Evolutionary conservation across 495 filamentous ascomycete species (phyloP), one percentile per base, ranked within the genome.

Genomic region (Melanomma pulvis-pyrius): DNA sequence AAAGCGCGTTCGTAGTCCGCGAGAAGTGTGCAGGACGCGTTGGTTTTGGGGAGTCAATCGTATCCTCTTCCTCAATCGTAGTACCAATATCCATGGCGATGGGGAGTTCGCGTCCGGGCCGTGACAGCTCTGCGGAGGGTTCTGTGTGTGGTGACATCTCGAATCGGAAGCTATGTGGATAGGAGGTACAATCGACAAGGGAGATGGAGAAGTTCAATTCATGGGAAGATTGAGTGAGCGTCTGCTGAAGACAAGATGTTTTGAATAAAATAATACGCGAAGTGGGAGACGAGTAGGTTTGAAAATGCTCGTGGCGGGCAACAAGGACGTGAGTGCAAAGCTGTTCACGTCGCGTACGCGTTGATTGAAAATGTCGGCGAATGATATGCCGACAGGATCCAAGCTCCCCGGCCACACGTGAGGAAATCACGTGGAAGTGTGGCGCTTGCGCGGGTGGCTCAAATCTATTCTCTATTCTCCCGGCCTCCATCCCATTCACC

Each of bases 1-100:
- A 64, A n/a, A 69, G 67, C 6, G 32, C 24, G 34, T 69, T 65
- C 19, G 60, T 22, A 19, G n/a, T 2, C 36, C 22, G 39, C 28
- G 46, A 21, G n/a, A 55, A 8, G 24, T 11, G 17, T 4, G 53
- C 22, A 15, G 61, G 28, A 46, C 30, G 26, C 50, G 59, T 24
- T 22, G 47, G 46, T n/a, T 44, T 26, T 13, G 61, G 29, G 12
- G 63, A 59, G 25, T 25, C 59, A 36, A 41, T 22, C 36, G 47
- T 50, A 25, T 36, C 11, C 19, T 51, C 59, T 21, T 49, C 56
- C 28, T 59, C 56, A 47, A 48, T 28, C 22, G 44, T 41, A 49
- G n/a, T 26, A 19, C 49, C 56, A 11, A 47, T 21, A 22, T 19
- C 56, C 24, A 49, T 59, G 15, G 22, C 32, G 25, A 19, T 47